Evolutionary conservation across 2,329 filamentous ascomycete species (phyloP), one percentile per base, ranked within the genome.

Genomic region (Pseudocercospora vitis): DNA sequence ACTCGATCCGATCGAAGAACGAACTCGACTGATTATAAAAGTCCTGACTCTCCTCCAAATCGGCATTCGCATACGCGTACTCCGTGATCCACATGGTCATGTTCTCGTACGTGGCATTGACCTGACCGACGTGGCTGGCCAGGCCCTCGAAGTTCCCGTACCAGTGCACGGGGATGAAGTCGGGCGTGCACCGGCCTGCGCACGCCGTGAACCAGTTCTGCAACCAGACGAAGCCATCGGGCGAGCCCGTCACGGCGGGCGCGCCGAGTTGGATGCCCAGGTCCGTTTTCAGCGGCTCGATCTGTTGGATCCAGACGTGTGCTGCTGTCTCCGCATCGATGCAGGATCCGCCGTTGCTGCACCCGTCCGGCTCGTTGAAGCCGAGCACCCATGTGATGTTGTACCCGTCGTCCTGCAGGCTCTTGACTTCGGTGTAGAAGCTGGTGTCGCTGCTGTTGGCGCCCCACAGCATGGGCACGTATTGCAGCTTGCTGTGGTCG

Each of bases 391-490:
- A 81, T 9, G 75, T 78, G 64, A 91, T 82, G 58, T 85, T 84
- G 59, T 73, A 78, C 31, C 75, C 75, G 32, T 70, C 62, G 40
- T 74, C 62, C 50, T 89, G 77, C 48, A 85, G 75, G 1, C 63
- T 58, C 62, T 76, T 79, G 32, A 92, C 81, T 1, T 78, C 74
- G 51, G 78, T 71, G 33, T 84, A 76, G 69, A 91, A 91, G 0
- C 77, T 74, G 0, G 79, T 83, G 65, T 81, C 78, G 52, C 77
- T 60, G 42, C 57, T 67, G 3, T 75, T 73, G 7, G 81, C 74
- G 26, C 87, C 87, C 85, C 86, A 92, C 55, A 91, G 80, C 88
- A 91, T 90, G 47, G 89, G 88, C 1, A 92, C 84, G 70, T 89
- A 94, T 68, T 88, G 79, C 62, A 92, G 82, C 11, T 77, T 70